Conservation (phyloP, 345 rosid species). For the Populus simonii region DNA sequence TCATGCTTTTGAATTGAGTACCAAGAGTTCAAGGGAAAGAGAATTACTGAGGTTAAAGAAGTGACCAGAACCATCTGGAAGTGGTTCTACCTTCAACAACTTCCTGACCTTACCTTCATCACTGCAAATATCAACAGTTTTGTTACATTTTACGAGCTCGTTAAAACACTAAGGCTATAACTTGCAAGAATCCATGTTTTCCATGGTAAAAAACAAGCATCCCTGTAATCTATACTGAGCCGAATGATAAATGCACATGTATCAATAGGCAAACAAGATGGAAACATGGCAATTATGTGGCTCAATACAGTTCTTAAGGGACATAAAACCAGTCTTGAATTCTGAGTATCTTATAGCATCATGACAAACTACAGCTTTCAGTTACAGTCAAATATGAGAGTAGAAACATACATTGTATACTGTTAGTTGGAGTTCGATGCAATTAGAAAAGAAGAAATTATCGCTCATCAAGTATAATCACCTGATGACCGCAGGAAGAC, state of each 20-base stretch:
- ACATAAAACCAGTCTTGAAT: neutral
- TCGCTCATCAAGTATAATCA: neutral
- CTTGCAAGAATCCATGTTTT: neutral
- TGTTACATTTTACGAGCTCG: neutral
- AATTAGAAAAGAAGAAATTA: neutral
- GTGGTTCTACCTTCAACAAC: constrained; percentile 88
- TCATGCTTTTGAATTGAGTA: neutral
- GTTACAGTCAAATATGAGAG: neutral
- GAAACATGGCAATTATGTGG: neutral
- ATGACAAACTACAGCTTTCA: neutral
- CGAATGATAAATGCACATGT: neutral
- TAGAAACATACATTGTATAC: neutral
- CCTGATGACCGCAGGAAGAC: neutral
- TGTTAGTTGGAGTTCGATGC: neutral
- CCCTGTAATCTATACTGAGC: neutral
- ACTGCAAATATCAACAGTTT: constrained; percentile 36
- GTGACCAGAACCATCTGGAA: constrained; percentile 93
- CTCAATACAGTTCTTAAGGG: neutral
- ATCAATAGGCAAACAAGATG: neutral
- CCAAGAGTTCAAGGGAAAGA: constrained; percentile 25
- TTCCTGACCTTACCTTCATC: constrained; percentile 94
- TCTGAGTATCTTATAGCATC: neutral
- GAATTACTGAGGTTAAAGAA: constrained; percentile 83
- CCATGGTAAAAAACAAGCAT: neutral
- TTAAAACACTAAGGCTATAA: neutral